Evolutionary conservation across 768 basidiomycete genomes (phyloP).

Genomic region (Tricholomella constricta): DNA sequence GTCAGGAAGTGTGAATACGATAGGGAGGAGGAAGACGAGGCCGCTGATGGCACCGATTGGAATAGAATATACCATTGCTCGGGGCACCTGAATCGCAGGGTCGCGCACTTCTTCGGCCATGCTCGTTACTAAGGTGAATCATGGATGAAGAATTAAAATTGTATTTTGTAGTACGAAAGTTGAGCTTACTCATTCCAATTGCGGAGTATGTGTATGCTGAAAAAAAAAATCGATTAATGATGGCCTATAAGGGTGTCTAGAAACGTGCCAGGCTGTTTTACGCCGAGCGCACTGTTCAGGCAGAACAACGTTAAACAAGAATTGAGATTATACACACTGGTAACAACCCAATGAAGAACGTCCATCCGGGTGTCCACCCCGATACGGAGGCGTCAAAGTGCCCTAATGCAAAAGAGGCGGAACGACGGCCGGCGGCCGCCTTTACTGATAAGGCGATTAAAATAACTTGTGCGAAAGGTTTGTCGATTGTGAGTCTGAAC

Average conservation of each 20-base stretch:
- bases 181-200: slow-evolving; percentile 60
- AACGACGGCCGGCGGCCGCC: slow-evolving; percentile 54
- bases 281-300: neutral
- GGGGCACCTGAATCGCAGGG: slow-evolving; percentile 54
- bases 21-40: slow-evolving; percentile 58
- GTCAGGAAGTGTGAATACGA: slow-evolving; percentile 66
- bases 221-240: neutral
- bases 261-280: slow-evolving; percentile 35
- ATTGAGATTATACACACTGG: slow-evolving; percentile 40
- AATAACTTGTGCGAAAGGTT: slow-evolving; percentile 42
- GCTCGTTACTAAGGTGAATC: slow-evolving; percentile 59
- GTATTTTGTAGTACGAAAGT: neutral
- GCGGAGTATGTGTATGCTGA: slow-evolving; percentile 56
- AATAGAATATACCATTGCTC: slow-evolving; percentile 54
- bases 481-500: neutral
- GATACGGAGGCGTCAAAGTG: slow-evolving; percentile 64
- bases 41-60: slow-evolving; percentile 55
- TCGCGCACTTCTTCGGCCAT: slow-evolving; percentile 71
- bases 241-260: neutral
- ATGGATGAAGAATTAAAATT: neutral
- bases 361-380: slow-evolving; percentile 69
- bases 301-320: neutral
- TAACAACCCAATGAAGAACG: slow-evolving; percentile 66
- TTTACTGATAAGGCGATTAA: slow-evolving; percentile 58
- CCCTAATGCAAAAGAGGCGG: slow-evolving; percentile 57